phyloP scores from a whole-genome alignment of 805 yeast species.

The Saccharomyces kudriavzevii region DNA sequence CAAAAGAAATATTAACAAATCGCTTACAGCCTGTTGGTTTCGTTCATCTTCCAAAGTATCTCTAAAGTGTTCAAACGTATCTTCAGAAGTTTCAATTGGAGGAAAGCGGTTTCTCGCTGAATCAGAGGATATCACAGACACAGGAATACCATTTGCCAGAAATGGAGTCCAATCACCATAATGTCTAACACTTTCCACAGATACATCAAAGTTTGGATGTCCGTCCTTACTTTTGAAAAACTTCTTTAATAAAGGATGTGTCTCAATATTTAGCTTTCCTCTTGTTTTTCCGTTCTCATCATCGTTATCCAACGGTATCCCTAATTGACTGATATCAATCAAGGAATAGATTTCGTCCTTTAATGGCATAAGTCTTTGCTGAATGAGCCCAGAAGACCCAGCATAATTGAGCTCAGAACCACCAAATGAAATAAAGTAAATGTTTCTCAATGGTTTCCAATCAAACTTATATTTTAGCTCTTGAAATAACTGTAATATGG shows the following conservation, averaged over 20 bases:
- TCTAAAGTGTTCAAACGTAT: constrained; percentile 49
- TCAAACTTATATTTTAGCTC: constrained; percentile 49
- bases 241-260: constrained; percentile 54
- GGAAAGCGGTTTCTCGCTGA: constrained; percentile 32
- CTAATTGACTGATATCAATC: constrained; percentile 51
- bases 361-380: constrained; percentile 42
- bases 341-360: constrained; percentile 55
- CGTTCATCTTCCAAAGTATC: constrained; percentile 41
- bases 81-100: constrained; percentile 57
- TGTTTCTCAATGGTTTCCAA: constrained; percentile 77
- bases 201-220: constrained; percentile 8
- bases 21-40: constrained; percentile 37
- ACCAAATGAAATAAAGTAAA: constrained; percentile 79
- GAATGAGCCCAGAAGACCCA: constrained; percentile 71
- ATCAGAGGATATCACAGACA: constrained; percentile 14
- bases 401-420: constrained; percentile 72
- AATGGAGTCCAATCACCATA: constrained; percentile 63
- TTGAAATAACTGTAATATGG: constrained; percentile 60
- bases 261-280: constrained; percentile 37
- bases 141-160: constrained; percentile 43
- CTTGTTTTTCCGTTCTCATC: constrained; percentile 28
- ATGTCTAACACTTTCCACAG: constrained; percentile 24
- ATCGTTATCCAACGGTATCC: constrained; percentile 39
- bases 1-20: constrained; percentile 48
- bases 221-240: constrained; percentile 30